A percentile compares a stretch with the other conserved stretches of the same genome.
These are phyloP conservation scores for Clausena lansium DNA, from an alignment of 345 rosid genomes.

Conservation along the genomic window DNA sequence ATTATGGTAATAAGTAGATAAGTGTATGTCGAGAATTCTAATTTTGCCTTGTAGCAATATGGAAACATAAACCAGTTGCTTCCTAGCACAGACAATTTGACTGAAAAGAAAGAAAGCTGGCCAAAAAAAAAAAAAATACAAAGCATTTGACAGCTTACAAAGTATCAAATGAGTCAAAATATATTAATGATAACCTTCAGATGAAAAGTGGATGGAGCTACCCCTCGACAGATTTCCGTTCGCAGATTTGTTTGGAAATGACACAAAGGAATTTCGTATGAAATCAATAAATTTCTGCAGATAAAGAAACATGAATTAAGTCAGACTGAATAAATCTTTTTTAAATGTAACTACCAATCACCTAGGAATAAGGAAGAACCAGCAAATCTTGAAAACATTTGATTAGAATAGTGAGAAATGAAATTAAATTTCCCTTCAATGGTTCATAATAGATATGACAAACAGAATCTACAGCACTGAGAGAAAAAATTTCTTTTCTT, in stretches of 20 bases:
- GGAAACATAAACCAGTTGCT: neutral
- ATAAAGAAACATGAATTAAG: conserved; percentile 7
- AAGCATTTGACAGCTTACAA: neutral
- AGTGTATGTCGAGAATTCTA: neutral
- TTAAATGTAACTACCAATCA: conserved; percentile 4
- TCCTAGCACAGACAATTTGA: neutral
- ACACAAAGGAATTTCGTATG: conserved; percentile 57
- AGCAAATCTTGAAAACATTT: neutral
- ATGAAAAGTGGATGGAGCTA: conserved; percentile 30
- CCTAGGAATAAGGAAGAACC: neutral
- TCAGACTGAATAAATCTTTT: neutral
- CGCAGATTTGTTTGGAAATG: conserved; percentile 32
- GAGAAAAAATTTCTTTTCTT: neutral
- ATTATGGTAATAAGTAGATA: neutral
- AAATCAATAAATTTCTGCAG: conserved; percentile 82
- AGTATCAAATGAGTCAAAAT: neutral
- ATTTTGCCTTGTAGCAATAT: neutral
- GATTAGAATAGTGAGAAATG: neutral
- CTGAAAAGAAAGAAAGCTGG: neutral
- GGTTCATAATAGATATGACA: neutral
- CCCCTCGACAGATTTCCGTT: conserved; percentile 28
- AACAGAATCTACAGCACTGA: conserved; percentile 2
- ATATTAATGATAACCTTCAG: conserved; percentile 35
- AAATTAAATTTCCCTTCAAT: neutral
- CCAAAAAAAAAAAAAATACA: neutral